Evolutionary conservation across 2,329 filamentous ascomycete genomes (phyloP).

Genomic region (Zymoseptoria tritici): DNA sequence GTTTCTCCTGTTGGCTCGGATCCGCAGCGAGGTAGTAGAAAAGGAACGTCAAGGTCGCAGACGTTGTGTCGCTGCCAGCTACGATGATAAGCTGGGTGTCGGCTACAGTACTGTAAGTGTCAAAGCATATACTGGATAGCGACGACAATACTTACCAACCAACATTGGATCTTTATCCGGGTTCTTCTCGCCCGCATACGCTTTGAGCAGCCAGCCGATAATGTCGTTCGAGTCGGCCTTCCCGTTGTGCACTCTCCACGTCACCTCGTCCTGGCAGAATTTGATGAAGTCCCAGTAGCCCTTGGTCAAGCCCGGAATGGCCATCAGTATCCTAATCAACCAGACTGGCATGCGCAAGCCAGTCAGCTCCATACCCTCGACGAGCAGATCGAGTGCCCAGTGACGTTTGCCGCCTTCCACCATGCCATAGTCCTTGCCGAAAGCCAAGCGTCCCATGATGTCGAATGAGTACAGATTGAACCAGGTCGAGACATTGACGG

Average conservation of each 20-base stretch:
- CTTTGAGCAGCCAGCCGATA: slow-evolving; percentile 26
- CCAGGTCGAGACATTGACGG: slow-evolving; percentile 34
- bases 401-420: slow-evolving; percentile 29
- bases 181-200: slow-evolving; percentile 19
- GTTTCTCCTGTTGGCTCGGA: slow-evolving; percentile 23
- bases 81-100: slow-evolving; percentile 29
- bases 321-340: slow-evolving; percentile 27
- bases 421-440: slow-evolving; percentile 37
- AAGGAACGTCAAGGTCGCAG: slow-evolving; percentile 33
- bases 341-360: slow-evolving; percentile 24
- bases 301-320: slow-evolving; percentile 28
- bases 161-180: slow-evolving; percentile 21
- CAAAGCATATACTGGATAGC: background rate
- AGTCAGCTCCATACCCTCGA: slow-evolving; percentile 25
- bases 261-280: slow-evolving; percentile 30
- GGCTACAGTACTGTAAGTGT: background rate
- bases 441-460: slow-evolving; percentile 40
- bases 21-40: slow-evolving; percentile 35
- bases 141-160: slow-evolving; percentile 1
- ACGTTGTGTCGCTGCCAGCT: slow-evolving; percentile 37
- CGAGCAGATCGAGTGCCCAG: slow-evolving; percentile 33
- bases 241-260: slow-evolving; percentile 25
- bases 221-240: slow-evolving; percentile 18
- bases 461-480: slow-evolving; percentile 40
- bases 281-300: slow-evolving; percentile 31